Evolutionary conservation across 768 basidiomycete species (phyloP).

Genomic region (Boletales sp.): DNA sequence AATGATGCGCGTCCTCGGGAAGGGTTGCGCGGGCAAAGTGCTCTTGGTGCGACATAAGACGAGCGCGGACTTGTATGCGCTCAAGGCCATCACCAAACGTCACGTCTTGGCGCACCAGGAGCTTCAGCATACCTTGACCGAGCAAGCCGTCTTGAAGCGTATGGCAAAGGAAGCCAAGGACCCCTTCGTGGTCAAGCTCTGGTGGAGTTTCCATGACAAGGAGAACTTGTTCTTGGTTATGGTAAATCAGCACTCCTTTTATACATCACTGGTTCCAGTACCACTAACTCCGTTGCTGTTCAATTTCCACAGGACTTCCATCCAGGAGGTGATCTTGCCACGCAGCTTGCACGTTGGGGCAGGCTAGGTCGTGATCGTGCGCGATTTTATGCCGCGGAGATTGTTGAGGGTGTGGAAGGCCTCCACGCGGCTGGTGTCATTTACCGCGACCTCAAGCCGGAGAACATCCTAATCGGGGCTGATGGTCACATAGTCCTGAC

Average conservation of each 20-base stretch:
- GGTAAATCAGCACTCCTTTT: conserved; percentile 41
- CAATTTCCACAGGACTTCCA: conserved; percentile 71
- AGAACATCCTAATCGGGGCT: conserved; percentile 91
- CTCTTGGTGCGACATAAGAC: conserved; percentile 82
- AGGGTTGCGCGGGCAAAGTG: conserved; percentile 97
- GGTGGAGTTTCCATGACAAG: conserved; percentile 98
- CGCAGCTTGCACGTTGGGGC: conserved; percentile 95
- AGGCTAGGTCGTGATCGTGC: conserved; percentile 90
- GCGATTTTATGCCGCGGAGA: conserved; percentile 96
- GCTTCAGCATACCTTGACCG: conserved; percentile 92
- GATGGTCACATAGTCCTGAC: conserved; percentile 97
- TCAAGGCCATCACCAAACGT: conserved; percentile 98
- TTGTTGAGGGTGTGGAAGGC: conserved; percentile 94
- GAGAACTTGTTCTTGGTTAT: conserved; percentile 97
- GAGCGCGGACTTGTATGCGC: conserved; percentile 72
- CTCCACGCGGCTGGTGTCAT: conserved; percentile 93
- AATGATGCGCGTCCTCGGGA: conserved; percentile 94
- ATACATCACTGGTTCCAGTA: conserved; percentile 5
- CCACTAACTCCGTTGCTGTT: conserved; percentile 13
- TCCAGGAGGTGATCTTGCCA: conserved; percentile 94
- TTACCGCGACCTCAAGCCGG: conserved; percentile 96
- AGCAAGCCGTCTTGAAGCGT: conserved; percentile 91
- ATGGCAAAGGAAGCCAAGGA: conserved; percentile 88
- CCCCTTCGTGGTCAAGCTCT: conserved; percentile 93
- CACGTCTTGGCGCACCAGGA: conserved; percentile 97